Base-by-base conservation (phyloP, 2,329 filamentous ascomycete species). In the Karstenula rhodostoma region DNA sequence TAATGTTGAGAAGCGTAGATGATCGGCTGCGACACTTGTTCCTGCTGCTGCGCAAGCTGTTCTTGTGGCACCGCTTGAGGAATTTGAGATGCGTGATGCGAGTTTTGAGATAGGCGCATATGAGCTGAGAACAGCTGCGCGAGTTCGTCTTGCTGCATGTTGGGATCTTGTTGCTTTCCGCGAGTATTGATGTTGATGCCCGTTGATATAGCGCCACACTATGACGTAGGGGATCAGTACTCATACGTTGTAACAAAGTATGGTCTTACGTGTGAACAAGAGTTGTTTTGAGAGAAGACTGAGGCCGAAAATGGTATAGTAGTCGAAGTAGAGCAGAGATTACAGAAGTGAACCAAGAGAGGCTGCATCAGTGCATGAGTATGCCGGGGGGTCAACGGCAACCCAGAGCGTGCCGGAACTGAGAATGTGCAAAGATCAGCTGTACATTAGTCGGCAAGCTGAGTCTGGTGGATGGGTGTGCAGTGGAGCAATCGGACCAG, bases 1-100 rank as follows among this genome's bases (percentile, higher is more conserved):
- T 96, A 96, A 77, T 96, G 93, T 72, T 92, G 89, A 10, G 91
- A 91, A 67, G 91, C 87, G 80, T 95, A 96, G 63, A 86, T 83
- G 64, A 92, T 89, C 23, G 83, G 80, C 56, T 83, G 76, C 46
- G 68, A 71, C 57, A 59, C 67, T 42, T 67, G 65, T 46, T 70
- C 67, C 43, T 61, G 61, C 57, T 68, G 35, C 48, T 65, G 62
- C 40, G 53, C 53, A 52, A 48, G 55, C 47, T 67, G 60, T 55
- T 60, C 56, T 50, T 59, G 48, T 17, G 44, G 51, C 2, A 57
- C 52, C 40, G 67, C 70, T 93, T 84, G 56, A 84, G 90, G 76
- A 86, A 33, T 9, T 35, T 62, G 61, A 32, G 64, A 44, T 42
- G 67, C 66, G 61, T 74, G 76, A 62, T 65, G 57, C 69, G 67